A percentile compares a stretch with the other conserved stretches of the same genome.
phyloP scores from a whole-genome alignment of 371 early-diverging fungal species.

The Apophysomyces trapeziformis region DNA sequence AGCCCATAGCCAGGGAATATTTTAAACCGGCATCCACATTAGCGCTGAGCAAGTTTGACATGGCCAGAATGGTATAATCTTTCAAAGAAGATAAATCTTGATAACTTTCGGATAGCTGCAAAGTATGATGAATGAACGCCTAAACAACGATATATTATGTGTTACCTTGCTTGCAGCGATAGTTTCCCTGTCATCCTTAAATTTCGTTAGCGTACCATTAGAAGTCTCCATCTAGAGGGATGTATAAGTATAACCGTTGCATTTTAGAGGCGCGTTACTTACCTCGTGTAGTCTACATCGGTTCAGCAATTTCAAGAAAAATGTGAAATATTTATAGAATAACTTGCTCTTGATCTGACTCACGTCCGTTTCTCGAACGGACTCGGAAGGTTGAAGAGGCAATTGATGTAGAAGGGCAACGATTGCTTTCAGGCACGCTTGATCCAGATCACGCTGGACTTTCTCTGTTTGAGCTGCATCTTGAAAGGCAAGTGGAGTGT shows the following conservation, averaged over 20 bases:
- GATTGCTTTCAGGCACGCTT: constrained; percentile 82
- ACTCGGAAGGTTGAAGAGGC: constrained; percentile 76
- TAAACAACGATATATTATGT: not conserved
- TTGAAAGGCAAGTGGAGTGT: constrained; percentile 5
- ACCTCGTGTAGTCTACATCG: constrained; percentile 73
- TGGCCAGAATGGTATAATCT: constrained; percentile 80
- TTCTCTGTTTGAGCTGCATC: constrained; percentile 46
- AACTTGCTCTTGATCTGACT: constrained; percentile 69
- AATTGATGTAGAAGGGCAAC: constrained; percentile 75
- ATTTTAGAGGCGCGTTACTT: not conserved
- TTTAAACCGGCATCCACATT: constrained; percentile 90
- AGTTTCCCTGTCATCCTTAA: constrained; percentile 5
- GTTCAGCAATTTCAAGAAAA: constrained; percentile 85
- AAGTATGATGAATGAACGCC: not conserved
- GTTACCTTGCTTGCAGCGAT: not conserved
- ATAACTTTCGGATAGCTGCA: constrained; percentile 1
- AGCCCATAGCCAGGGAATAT: constrained; percentile 85
- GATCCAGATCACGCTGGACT: constrained; percentile 78
- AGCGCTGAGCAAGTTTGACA: constrained; percentile 87
- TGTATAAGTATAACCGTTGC: not conserved
- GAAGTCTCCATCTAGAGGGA: constrained; percentile 2
- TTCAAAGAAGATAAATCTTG: constrained; percentile 72
- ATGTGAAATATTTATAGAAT: constrained; percentile 84
- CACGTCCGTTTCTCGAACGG: constrained; percentile 58
- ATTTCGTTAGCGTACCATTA: not conserved